These are phyloP conservation scores for Luvunga scandens DNA, from an alignment of 345 rosid species.

Conservation along the genomic window DNA sequence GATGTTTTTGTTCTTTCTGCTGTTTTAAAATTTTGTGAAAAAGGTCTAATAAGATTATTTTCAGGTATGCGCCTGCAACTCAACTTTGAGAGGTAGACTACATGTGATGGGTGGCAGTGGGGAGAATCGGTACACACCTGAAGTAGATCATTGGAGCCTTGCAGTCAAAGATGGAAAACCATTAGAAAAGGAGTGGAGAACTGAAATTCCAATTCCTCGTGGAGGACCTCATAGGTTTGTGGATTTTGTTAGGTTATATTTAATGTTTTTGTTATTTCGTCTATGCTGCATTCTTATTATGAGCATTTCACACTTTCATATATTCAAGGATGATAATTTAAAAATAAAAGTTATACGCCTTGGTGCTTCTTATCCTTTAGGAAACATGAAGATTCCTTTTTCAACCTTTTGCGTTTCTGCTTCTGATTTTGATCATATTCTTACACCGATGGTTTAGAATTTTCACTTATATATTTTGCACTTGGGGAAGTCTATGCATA, in stretches of 20 bases:
- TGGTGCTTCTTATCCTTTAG: neutral
- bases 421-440: neutral
- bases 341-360: neutral
- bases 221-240: slow-evolving; percentile 98
- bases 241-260: neutral
- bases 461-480: too few relatives aligned
- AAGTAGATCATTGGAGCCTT: slow-evolving; percentile 85
- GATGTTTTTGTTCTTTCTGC: neutral
- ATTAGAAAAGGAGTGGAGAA: slow-evolving; percentile 80
- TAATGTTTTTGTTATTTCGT: neutral
- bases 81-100: slow-evolving; percentile 95
- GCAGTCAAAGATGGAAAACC: slow-evolving; percentile 89
- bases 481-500: neutral
- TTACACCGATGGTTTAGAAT: neutral
- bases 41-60: slow-evolving; percentile 10
- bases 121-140: slow-evolving; percentile 89
- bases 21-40: neutral
- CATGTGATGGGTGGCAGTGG: slow-evolving; percentile 99
- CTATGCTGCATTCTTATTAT: neutral
- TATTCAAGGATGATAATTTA: neutral
- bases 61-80: slow-evolving; percentile 98
- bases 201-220: slow-evolving; percentile 87
- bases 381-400: neutral
- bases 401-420: neutral
- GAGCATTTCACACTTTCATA: neutral